Evolutionary conservation across 2,329 filamentous ascomycete species (phyloP), one percentile per base, ranked within the genome.

Genomic region (Clonostachys chloroleuca): DNA sequence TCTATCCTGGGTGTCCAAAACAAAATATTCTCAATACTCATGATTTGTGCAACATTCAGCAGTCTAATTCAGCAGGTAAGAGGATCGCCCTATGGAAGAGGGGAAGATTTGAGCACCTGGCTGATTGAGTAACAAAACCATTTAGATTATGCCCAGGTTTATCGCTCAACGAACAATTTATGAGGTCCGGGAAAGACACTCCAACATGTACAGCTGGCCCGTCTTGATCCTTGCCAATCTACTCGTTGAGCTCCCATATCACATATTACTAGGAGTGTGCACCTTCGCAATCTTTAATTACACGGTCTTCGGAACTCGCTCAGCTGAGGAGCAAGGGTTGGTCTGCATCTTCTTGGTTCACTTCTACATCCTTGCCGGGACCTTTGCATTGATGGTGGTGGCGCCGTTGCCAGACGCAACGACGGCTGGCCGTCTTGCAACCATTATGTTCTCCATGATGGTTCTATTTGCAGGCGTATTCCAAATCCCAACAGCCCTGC

Each of bases 181-280:
- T 65, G 89, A 95, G 67, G 87, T 87, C 34, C 87, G 89, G 44
- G 90, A 95, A 67, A 81, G 89, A 6, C 89, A 89, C 0, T 88
- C 85, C 44, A 92, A 92, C 69, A 82, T 87, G 0, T 95, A 95
- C 65, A 83, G 82, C 45, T 95, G 89, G 89, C 83, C 86, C 60
- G 81, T 89, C 5, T 95, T 95, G 61, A 88, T 95, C 76, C 71
- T 92, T 33, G 83, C 86, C 49, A 88, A 92, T 64, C 87, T 95
- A 52, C 68, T 90, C 33, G 89, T 92, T 49, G 92, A 96, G 64
- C 70, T 96, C 3, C 89, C 90, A 0, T 96, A 88, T 84, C n/a
- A 90, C n/a, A 16, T 24, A 14, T 20, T 42, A 16, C 4, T 42
- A 10, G 16, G 39, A 13, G 34, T 40, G 43, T 34, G 42, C 47